Evolutionary conservation across 2,329 filamentous ascomycete genomes (phyloP).

Genomic region (Neurospora crassa): DNA sequence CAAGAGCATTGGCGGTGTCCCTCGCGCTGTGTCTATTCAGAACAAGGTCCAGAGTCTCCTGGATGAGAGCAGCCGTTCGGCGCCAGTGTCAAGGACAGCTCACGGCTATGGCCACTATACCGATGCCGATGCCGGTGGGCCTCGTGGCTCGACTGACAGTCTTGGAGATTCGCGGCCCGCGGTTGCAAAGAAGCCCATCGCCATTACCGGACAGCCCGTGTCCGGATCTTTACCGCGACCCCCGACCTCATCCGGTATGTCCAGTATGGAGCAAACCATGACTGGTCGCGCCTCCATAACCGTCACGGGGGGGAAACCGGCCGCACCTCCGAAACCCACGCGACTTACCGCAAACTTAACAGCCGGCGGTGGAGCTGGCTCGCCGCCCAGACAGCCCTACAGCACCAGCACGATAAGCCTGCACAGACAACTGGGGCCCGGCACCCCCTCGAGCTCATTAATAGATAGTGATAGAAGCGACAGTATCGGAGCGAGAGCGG

Average conservation of each 20-base stretch:
- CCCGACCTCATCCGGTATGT: background rate
- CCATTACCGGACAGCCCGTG: conserved; percentile 18
- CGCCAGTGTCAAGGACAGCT: conserved; percentile 58
- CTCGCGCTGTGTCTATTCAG: conserved; percentile 76
- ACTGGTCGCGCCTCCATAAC: conserved; percentile 2
- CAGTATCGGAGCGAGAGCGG: conserved; percentile 2
- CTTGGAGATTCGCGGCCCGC: conserved; percentile 24
- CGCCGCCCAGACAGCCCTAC: conserved; percentile 32
- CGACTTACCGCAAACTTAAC: conserved; percentile 49
- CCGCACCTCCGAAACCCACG: conserved; percentile 51
- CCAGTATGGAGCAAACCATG: background rate
- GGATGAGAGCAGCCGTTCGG: conserved; percentile 60
- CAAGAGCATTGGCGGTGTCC: conserved; percentile 48
- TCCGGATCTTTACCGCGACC: conserved; percentile 10
- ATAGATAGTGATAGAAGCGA: background rate
- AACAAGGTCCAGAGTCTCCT: conserved; percentile 81
- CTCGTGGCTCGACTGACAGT: conserved; percentile 23
- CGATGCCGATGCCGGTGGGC: conserved; percentile 34
- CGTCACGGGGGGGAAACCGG: conserved; percentile 29
- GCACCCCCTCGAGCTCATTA: conserved; percentile 5
- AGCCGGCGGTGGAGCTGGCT: conserved; percentile 24
- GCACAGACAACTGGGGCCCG: conserved; percentile 12
- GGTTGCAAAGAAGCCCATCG: conserved; percentile 43
- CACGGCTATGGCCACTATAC: conserved; percentile 87
- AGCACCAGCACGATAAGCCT: conserved; percentile 12